phyloP scores from a whole-genome alignment of 805 yeast species.

The Saccharomycopsis capsularis region DNA sequence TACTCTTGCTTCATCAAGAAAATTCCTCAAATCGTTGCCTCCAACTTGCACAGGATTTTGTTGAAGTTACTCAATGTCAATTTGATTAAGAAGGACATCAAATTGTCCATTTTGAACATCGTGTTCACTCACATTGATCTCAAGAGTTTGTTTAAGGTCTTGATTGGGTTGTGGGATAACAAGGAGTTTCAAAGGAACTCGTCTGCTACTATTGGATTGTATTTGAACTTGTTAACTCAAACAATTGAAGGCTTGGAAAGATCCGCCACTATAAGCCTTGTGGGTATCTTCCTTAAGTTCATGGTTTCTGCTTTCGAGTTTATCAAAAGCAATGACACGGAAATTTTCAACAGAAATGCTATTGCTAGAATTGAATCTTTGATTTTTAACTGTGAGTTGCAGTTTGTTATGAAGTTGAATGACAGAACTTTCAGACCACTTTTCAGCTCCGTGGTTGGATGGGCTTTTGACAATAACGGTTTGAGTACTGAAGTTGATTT shows the following conservation, averaged over 20 bases:
- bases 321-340: slow-evolving; percentile 32
- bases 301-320: slow-evolving; percentile 65
- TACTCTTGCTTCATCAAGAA: slow-evolving; percentile 70
- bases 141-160: slow-evolving; percentile 51
- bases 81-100: slow-evolving; percentile 51
- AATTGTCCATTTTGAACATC: slow-evolving; percentile 54
- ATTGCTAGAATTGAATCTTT: slow-evolving; percentile 75
- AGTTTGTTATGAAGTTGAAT: slow-evolving; percentile 81
- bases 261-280: slow-evolving; percentile 55
- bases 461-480: slow-evolving; percentile 66
- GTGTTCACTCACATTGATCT: slow-evolving; percentile 63
- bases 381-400: slow-evolving; percentile 64
- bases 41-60: slow-evolving; percentile 59
- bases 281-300: slow-evolving; percentile 62
- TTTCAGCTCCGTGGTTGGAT: slow-evolving; percentile 76
- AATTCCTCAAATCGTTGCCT: slow-evolving; percentile 77
- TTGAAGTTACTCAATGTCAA: slow-evolving; percentile 49
- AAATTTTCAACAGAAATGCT: slow-evolving; percentile 62
- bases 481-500: slow-evolving; percentile 37
- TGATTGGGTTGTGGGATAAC: slow-evolving; percentile 56
- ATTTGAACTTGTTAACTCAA: slow-evolving; percentile 57
- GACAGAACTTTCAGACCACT: slow-evolving; percentile 91
- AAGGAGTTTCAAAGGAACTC: slow-evolving; percentile 33
- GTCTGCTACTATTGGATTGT: slow-evolving; percentile 51
- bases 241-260: slow-evolving; percentile 63